Evolutionary conservation across 805 yeast species (phyloP), one percentile per base, ranked within the genome.

Genomic region (Metschnikowia anglica): DNA sequence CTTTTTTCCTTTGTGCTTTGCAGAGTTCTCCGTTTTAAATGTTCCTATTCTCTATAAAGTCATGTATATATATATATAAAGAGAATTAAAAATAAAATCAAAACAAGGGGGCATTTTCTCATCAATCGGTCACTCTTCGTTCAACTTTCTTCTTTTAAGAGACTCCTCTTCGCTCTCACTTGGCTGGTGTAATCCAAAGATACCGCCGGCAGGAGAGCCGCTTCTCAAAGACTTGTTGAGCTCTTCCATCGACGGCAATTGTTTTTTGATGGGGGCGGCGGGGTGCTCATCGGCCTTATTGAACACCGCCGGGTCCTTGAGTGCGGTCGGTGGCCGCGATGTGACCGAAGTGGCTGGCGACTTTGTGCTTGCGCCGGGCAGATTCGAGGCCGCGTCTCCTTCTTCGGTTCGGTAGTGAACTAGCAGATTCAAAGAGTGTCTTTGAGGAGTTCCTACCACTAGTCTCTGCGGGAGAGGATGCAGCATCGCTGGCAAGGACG

Each of bases 191-290:
- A 29, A 19, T 29, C 24, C 35, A 19, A 20, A 34, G 11, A 30
- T 16, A 13, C 9, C 28, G 23, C 34, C 34, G 11, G 18, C 11
- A 7, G 45, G 34, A 20, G 54, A 31, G 16, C 47, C 49, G 29
- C 31, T 44, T 16, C 61, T 56, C 27, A 66, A 55, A 20, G 65
- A 56, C 38, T 61, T 63, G 43, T 65, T 67, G 29, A 68, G 54
- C 46, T 68, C 73, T 26, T 62, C 59, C 27, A 68, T 70, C 7
- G 67, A 61, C 3, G 73, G 73, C 17, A 68, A 54, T 32, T 54
- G 60, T 26, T 58, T 52, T 30, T 50, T 54, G 32, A 30, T 11
- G 3, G 24, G 35, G 5, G 27, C 37, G 18, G 16, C 34, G 17
- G 32, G 10, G n/a, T 6, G 10, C 21, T 29, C 32, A 5, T 29